A percentile compares a stretch with the other conserved stretches of the same genome.
These are phyloP conservation scores for Lactifluus hygrophoroides DNA, from an alignment of 768 basidiomycete genomes.

Conservation along the genomic window DNA sequence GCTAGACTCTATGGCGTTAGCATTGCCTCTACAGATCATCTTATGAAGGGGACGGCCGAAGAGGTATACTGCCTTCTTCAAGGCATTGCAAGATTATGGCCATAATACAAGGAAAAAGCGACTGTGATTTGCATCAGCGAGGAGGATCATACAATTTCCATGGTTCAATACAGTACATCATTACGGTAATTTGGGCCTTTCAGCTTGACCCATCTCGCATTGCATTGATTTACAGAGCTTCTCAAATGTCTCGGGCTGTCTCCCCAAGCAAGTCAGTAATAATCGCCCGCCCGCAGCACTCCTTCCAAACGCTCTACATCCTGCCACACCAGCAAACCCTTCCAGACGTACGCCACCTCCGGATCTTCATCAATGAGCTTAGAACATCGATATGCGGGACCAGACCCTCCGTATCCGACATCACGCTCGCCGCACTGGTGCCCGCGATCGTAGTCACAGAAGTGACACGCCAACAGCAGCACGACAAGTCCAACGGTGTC, in stretches of 20 bases:
- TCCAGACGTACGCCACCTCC: not conserved
- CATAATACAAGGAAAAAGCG: not conserved
- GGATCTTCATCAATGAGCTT: not conserved
- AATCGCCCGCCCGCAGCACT: not conserved
- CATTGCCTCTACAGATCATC: not conserved
- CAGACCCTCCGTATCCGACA: not conserved
- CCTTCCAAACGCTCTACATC: conserved; percentile 11
- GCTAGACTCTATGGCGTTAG: too few species aligned
- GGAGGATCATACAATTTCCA: not conserved
- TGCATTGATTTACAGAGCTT: not conserved
- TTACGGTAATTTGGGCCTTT: too few species aligned
- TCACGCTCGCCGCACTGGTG: not conserved
- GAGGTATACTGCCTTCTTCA: not conserved
- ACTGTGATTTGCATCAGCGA: not conserved
- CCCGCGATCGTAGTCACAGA: too few species aligned
- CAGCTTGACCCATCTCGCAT: too few species aligned
- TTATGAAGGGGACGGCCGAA: not conserved
- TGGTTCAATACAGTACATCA: not conserved
- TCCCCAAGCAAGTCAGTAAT: too few species aligned
- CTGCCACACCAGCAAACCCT: conserved; percentile 4
- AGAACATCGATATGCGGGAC: not conserved
- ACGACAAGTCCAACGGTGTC: conserved; percentile 6
- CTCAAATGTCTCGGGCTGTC: too few species aligned
- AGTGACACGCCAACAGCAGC: not conserved
- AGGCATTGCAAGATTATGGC: not conserved